These are phyloP conservation scores for Saccharum hybrid DNA, from an alignment of 202 grass and related monocot species.

Conservation along the genomic window DNA sequence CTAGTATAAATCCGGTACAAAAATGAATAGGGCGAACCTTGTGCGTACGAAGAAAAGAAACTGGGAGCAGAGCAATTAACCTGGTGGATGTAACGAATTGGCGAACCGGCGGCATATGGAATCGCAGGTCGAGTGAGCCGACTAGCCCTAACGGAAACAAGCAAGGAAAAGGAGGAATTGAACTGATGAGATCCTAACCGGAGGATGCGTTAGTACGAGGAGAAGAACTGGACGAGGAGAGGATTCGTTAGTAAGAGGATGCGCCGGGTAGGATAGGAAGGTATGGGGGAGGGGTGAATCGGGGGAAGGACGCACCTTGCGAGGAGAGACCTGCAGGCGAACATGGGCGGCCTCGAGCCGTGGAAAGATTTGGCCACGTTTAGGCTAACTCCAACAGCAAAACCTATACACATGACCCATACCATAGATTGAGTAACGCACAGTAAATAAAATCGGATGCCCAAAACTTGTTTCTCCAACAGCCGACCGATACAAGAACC, in stretches of 20 bases:
- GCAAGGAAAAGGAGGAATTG: background rate
- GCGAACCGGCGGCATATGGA: slow-evolving; percentile 14
- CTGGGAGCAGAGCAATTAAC: slow-evolving; percentile 6
- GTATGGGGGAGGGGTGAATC: background rate
- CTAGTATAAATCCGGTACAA: background rate
- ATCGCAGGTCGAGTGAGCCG: slow-evolving; percentile 32
- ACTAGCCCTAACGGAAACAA: slow-evolving; percentile 39
- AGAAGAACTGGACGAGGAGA: background rate
- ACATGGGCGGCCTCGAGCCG: slow-evolving; percentile 1
- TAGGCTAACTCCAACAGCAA: too few species aligned
- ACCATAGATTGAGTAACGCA: too few species aligned
- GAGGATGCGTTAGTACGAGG: too few species aligned
- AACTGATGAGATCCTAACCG: background rate
- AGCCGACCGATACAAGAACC: too few species aligned
- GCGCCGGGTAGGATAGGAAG: background rate
- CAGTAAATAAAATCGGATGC: too few species aligned
- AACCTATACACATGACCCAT: too few species aligned
- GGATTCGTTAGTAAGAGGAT: background rate
- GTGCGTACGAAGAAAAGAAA: background rate
- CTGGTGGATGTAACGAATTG: slow-evolving; percentile 48
- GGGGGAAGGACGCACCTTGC: slow-evolving; percentile 27
- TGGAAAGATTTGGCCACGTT: background rate
- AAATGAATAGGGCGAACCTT: background rate
- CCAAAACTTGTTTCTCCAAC: too few species aligned
- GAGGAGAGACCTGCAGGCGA: slow-evolving; percentile 11